These are phyloP conservation scores for Pseudofabraea citricarpa DNA, from an alignment of 2,329 filamentous ascomycete species.

Conservation along the genomic window DNA sequence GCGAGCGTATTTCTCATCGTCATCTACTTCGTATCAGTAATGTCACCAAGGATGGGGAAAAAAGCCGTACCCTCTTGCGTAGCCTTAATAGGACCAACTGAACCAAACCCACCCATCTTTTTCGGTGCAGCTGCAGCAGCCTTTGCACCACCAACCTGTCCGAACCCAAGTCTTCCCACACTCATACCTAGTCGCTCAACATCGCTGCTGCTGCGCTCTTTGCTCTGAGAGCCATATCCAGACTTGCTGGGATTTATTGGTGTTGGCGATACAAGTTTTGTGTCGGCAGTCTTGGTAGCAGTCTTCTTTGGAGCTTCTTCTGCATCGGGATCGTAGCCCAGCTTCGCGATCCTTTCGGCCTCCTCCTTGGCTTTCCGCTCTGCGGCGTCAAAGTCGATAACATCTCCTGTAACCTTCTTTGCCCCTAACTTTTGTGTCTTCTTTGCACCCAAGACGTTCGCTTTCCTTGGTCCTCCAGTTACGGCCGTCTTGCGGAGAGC, in stretches of 20 bases:
- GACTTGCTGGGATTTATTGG: slow-evolving; percentile 63
- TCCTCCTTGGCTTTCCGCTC: slow-evolving; percentile 98
- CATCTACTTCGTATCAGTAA: slow-evolving; percentile 43
- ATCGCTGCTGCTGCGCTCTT: slow-evolving; percentile 67
- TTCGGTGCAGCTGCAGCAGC: slow-evolving; percentile 58
- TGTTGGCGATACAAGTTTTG: slow-evolving; percentile 63
- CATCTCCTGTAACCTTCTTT: slow-evolving; percentile 79
- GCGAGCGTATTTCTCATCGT: slow-evolving; percentile 78
- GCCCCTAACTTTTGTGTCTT: slow-evolving; percentile 80
- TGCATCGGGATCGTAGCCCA: slow-evolving; percentile 92
- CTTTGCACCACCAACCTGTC: slow-evolving; percentile 68
- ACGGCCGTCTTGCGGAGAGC: slow-evolving; percentile 73
- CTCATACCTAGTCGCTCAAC: slow-evolving; percentile 86
- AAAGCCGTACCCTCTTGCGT: slow-evolving; percentile 59
- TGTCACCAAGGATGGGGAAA: not conserved
- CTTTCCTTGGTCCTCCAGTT: slow-evolving; percentile 66
- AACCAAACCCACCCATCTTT: slow-evolving; percentile 82
- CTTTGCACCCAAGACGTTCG: slow-evolving; percentile 81
- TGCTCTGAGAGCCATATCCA: slow-evolving; percentile 57
- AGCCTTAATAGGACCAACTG: slow-evolving; percentile 70
- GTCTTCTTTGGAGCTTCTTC: slow-evolving; percentile 53
- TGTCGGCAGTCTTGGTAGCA: slow-evolving; percentile 25
- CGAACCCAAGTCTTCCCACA: slow-evolving; percentile 78
- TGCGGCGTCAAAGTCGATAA: slow-evolving; percentile 94
- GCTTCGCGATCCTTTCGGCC: slow-evolving; percentile 88